Evolutionary conservation across 2,329 filamentous ascomycete species (phyloP).

Genomic region (Colletotrichum graminicola): DNA sequence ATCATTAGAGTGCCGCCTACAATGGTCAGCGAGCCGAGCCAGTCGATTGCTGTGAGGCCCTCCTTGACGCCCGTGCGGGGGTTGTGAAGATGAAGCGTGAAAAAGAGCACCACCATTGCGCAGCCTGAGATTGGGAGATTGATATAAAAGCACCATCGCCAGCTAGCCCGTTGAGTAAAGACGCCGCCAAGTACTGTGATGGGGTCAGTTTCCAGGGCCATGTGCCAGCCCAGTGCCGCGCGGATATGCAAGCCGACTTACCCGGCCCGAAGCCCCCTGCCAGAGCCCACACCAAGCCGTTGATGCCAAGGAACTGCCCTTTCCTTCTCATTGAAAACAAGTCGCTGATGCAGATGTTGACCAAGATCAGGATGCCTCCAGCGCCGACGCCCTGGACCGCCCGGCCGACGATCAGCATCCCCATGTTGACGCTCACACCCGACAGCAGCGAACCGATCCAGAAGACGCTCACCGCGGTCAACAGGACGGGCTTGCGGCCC

Average conservation of each 20-base stretch:
- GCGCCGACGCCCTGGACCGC: constrained; percentile 66
- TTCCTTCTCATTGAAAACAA: constrained; percentile 62
- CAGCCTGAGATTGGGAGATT: constrained; percentile 64
- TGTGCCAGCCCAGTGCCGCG: not conserved
- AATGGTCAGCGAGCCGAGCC: constrained; percentile 71
- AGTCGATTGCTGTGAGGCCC: constrained; percentile 72
- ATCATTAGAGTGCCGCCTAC: constrained; percentile 77
- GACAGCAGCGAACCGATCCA: constrained; percentile 64
- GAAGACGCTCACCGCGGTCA: constrained; percentile 63
- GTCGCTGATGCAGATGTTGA: constrained; percentile 67
- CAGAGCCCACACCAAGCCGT: constrained; percentile 76
- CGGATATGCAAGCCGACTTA: not conserved
- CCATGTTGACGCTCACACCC: constrained; percentile 59
- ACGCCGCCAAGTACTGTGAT: constrained; percentile 67
- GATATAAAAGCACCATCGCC: constrained; percentile 68
- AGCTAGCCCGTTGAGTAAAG: constrained; percentile 71
- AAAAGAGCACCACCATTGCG: constrained; percentile 68
- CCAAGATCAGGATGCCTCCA: constrained; percentile 64
- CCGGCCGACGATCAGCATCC: constrained; percentile 60
- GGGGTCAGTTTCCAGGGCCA: not conserved
- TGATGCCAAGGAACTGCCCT: constrained; percentile 70
- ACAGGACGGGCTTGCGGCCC: constrained; percentile 66
- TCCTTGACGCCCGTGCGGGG: constrained; percentile 72
- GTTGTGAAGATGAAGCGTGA: constrained; percentile 76
- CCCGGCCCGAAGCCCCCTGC: constrained; percentile 73